Conservation (phyloP, 768 basidiomycete genomes). For the Psilocybe subaeruginosa region DNA sequence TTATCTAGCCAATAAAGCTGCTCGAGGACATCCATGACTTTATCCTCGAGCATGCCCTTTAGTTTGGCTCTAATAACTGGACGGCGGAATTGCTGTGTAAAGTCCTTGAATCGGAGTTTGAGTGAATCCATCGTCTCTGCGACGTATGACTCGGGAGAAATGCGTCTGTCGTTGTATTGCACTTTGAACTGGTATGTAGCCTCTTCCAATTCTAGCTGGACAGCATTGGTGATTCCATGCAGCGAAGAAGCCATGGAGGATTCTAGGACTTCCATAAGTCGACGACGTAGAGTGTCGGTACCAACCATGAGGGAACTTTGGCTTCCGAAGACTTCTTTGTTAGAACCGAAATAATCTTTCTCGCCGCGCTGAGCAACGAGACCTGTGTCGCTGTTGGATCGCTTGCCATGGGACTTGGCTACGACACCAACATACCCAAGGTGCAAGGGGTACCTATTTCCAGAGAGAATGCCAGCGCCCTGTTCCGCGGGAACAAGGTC, state of each 20-base stretch:
- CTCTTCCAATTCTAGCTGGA: constrained; percentile 96
- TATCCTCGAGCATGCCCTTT: constrained; percentile 92
- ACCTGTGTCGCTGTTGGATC: constrained; percentile 48
- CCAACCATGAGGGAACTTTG: constrained; percentile 83
- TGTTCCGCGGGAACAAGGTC: constrained; percentile 88
- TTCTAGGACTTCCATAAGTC: constrained; percentile 97
- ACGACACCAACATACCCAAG: constrained; percentile 98
- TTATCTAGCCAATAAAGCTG: constrained; percentile 97
- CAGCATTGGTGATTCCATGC: constrained; percentile 95
- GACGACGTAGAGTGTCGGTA: constrained; percentile 84
- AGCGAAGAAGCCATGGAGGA: constrained; percentile 96
- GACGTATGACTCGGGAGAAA: constrained; percentile 95
- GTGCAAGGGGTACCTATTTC: constrained; percentile 95
- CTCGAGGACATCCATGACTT: constrained; percentile 96
- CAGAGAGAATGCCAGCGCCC: constrained; percentile 79
- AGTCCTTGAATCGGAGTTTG: constrained; percentile 88
- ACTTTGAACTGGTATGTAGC: constrained; percentile 99
- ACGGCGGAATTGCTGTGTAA: constrained; percentile 83
- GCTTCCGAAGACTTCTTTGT: constrained; percentile 63
- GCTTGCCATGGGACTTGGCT: constrained; percentile 73
- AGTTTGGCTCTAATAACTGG: constrained; percentile 88
- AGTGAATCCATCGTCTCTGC: constrained; percentile 95
- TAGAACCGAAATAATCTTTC: constrained; percentile 65
- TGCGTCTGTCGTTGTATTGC: constrained; percentile 93
- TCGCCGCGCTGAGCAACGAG: constrained; percentile 60